A percentile compares a stretch with the other conserved stretches of the same genome.
Evolutionary conservation across 768 basidiomycete species (phyloP).

Genomic region (Pholiota conissans): DNA sequence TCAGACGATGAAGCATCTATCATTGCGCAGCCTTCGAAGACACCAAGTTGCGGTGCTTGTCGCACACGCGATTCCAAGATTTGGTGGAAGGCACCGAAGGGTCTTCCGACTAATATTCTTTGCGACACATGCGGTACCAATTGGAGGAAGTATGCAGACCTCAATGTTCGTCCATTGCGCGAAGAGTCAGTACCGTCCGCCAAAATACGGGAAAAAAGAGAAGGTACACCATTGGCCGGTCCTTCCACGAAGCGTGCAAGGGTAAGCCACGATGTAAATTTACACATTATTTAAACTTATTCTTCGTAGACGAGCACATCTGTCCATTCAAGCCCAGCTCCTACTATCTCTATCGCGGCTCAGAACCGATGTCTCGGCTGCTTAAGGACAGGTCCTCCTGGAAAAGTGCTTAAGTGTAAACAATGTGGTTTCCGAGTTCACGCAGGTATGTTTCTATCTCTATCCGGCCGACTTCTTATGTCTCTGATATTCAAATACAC

Average conservation of each 20-base stretch:
- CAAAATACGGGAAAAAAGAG: slow-evolving; percentile 67
- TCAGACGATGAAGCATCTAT: slow-evolving; percentile 80
- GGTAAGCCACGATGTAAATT: slow-evolving; percentile 23
- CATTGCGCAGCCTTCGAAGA: slow-evolving; percentile 53
- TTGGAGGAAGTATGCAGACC: slow-evolving; percentile 93
- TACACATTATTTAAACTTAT: not conserved
- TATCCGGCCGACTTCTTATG: not conserved
- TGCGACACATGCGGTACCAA: slow-evolving; percentile 86
- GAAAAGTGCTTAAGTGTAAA: slow-evolving; percentile 80
- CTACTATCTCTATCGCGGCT: slow-evolving; percentile 48
- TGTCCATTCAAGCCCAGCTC: slow-evolving; percentile 65
- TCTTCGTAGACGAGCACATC: slow-evolving; percentile 45
- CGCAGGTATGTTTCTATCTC: slow-evolving; percentile 51
- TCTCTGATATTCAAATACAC: not conserved
- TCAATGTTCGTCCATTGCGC: slow-evolving; percentile 71
- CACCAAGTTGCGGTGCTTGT: slow-evolving; percentile 79
- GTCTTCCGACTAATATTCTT: slow-evolving; percentile 72
- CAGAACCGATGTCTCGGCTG: slow-evolving; percentile 78
- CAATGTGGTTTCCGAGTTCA: slow-evolving; percentile 80
- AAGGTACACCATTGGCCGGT: slow-evolving; percentile 53
- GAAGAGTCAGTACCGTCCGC: slow-evolving; percentile 58
- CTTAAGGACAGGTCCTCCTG: slow-evolving; percentile 68
- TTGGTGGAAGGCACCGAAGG: slow-evolving; percentile 95
- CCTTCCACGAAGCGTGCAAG: slow-evolving; percentile 45
- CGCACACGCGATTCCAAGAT: slow-evolving; percentile 72